These are phyloP conservation scores for Eutrema japonicum DNA, from an alignment of 345 rosid genomes.

Conservation along the genomic window DNA sequence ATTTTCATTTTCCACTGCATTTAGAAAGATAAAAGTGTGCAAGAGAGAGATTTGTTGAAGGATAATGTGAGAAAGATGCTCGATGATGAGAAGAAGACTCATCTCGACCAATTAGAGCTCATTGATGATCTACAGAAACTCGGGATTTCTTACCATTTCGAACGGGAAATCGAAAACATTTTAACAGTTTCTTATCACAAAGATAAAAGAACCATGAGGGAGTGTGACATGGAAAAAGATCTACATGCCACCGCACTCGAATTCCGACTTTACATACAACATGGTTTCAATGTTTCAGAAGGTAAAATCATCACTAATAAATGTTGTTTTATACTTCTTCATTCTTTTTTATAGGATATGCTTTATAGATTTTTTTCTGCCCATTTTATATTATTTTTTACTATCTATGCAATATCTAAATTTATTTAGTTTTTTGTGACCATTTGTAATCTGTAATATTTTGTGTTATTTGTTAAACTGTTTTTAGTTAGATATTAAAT, in stretches of 20 bases:
- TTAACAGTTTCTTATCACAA: constrained; percentile 29
- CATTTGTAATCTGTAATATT: neutral
- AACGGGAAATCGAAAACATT: constrained; percentile 38
- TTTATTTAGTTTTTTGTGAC: too few relatives aligned
- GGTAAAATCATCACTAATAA: constrained; percentile 19
- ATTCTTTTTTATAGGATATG: neutral
- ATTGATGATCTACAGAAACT: constrained; percentile 38
- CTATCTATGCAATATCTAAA: too few relatives aligned
- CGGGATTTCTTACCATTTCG: constrained; percentile 58
- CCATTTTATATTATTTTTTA: too few relatives aligned
- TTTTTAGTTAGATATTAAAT: too few relatives aligned
- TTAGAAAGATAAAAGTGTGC: constrained; percentile 13
- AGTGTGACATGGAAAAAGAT: constrained; percentile 22
- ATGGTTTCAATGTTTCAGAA: constrained; percentile 42
- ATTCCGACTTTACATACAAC: constrained; percentile 48
- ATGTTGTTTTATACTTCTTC: neutral
- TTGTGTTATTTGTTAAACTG: too few relatives aligned
- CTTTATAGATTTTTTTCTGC: neutral
- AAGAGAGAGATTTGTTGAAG: constrained; percentile 28
- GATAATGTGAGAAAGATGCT: constrained; percentile 33
- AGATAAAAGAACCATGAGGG: neutral
- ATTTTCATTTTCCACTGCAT: constrained; percentile 1
- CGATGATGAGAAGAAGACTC: constrained; percentile 15
- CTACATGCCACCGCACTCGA: constrained; percentile 40
- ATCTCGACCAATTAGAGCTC: constrained; percentile 18